phyloP scores from a whole-genome alignment of 164 flowering plant species.

The Sedum album region DNA sequence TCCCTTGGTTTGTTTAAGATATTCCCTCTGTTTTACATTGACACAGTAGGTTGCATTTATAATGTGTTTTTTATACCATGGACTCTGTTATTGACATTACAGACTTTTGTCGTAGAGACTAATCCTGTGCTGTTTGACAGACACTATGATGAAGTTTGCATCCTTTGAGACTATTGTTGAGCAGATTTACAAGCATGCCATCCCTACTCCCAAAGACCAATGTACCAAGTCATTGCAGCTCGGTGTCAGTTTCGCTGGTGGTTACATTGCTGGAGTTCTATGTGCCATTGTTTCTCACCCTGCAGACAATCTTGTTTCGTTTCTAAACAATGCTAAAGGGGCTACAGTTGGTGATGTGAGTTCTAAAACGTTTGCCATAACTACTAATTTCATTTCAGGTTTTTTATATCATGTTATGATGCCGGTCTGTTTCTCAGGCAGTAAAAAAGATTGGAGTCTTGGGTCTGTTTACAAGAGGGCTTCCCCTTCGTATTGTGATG shows the following conservation, averaged over 20 bases:
- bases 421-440: background rate
- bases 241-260: slow-evolving; percentile 10
- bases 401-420: background rate
- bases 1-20: no score
- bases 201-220: slow-evolving; percentile 22
- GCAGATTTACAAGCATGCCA: slow-evolving; percentile 57
- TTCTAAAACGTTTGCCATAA: background rate
- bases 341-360: background rate
- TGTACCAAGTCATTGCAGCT: slow-evolving; percentile 56
- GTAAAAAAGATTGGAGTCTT: background rate
- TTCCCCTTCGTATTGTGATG: background rate
- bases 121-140: slow-evolving; percentile 17
- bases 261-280: background rate
- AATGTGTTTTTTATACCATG: background rate
- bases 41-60: no score
- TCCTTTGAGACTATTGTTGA: slow-evolving; percentile 81
- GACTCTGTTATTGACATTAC: background rate
- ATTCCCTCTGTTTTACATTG: no score
- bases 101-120: background rate
- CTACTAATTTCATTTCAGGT: no score
- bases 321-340: background rate
- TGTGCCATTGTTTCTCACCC: background rate
- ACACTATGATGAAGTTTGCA: slow-evolving; percentile 89
- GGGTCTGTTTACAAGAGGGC: background rate
- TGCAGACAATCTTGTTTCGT: background rate